These are phyloP conservation scores for Trametes cinnabarina DNA, from an alignment of 768 basidiomycete genomes.

Conservation along the genomic window DNA sequence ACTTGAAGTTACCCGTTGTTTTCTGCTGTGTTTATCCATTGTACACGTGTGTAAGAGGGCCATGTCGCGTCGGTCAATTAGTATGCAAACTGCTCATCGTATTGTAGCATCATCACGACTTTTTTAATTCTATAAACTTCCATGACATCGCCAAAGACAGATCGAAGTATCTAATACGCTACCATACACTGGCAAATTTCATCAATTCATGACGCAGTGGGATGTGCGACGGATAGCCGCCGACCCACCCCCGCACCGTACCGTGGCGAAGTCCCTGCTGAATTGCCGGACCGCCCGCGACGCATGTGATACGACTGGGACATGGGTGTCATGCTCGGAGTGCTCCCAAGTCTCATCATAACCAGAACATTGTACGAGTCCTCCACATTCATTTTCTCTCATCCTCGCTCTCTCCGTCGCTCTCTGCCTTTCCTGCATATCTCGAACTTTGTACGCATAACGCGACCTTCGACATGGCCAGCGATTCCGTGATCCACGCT, in stretches of 20 bases:
- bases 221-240: neutral
- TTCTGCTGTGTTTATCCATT: neutral
- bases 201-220: no score
- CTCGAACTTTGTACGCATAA: neutral
- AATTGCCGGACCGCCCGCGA: neutral
- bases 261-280: slow-evolving; percentile 2
- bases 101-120: no score
- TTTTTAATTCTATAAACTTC: no score
- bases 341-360: neutral
- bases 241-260: slow-evolving; percentile 10
- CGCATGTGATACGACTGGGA: slow-evolving; percentile 7
- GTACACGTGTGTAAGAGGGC: slow-evolving; percentile 1
- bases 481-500: slow-evolving; percentile 82
- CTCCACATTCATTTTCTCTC: neutral
- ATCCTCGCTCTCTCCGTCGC: neutral
- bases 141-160: no score
- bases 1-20: neutral
- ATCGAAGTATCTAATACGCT: no score
- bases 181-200: no score
- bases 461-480: slow-evolving; percentile 24
- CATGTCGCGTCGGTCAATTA: neutral
- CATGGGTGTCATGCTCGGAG: neutral
- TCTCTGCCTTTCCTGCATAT: neutral
- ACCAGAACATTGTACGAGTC: neutral
- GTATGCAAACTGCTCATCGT: neutral